phyloP scores from a whole-genome alignment of 129 eudicot species.

The Dittrichia graveolens region DNA sequence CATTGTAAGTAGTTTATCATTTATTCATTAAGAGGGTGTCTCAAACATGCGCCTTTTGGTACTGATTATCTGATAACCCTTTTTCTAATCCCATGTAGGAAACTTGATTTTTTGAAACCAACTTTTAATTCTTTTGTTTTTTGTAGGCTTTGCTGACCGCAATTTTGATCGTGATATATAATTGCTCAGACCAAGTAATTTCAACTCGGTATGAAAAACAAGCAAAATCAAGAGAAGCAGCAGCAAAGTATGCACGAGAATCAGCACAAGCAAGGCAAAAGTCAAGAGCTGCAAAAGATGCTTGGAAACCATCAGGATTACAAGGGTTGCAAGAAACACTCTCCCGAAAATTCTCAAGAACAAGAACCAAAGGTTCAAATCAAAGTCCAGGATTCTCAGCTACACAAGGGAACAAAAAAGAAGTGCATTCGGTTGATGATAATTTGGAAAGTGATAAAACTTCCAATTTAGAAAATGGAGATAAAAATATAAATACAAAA shows the following conservation, averaged over 20 bases:
- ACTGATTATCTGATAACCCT: too few relatives aligned
- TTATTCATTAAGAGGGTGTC: neutral
- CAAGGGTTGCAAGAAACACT: slow-evolving; percentile 40
- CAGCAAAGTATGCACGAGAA: slow-evolving; percentile 80
- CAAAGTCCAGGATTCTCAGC: slow-evolving; percentile 7
- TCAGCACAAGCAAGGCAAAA: slow-evolving; percentile 83
- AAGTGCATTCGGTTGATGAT: slow-evolving; percentile 50
- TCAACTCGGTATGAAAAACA: slow-evolving; percentile 69
- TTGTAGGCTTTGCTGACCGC: slow-evolving; percentile 69
- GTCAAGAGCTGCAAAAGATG: slow-evolving; percentile 68
- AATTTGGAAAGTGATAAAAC: slow-evolving; percentile 59
- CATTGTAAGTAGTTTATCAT: slow-evolving; percentile 61
- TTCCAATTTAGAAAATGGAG: slow-evolving; percentile 62
- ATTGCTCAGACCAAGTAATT: slow-evolving; percentile 93
- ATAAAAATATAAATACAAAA: slow-evolving; percentile 55
- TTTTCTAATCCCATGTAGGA: too few relatives aligned
- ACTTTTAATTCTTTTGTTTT: neutral
- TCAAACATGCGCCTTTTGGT: too few relatives aligned
- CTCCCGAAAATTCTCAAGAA: slow-evolving; percentile 65
- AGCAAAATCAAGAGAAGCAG: slow-evolving; percentile 92
- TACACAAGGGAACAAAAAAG: slow-evolving; percentile 45
- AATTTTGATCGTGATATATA: slow-evolving; percentile 70
- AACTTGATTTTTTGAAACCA: neutral
- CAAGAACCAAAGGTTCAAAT: slow-evolving; percentile 34
- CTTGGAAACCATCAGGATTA: slow-evolving; percentile 63